Evolutionary conservation across 2,329 filamentous ascomycete genomes (phyloP), one percentile per base, ranked within the genome.

Genomic region (Fusarium floridanum): DNA sequence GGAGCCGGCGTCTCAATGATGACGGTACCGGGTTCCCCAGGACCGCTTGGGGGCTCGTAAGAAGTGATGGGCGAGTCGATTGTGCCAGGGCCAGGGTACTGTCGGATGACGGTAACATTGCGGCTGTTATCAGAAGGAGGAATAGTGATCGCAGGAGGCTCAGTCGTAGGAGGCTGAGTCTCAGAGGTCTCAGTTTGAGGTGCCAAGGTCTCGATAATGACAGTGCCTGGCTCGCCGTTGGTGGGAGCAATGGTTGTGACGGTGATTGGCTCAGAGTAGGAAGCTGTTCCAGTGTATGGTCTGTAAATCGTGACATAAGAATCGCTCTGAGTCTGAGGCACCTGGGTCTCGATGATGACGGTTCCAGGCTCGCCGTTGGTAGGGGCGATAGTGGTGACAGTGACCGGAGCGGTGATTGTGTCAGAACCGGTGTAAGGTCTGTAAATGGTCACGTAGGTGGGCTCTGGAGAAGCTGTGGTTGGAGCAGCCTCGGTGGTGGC

Each of bases 291-390:
- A n/a, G 71, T 72, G 36, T 74, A 59, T 17, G 71, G 71, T 37
- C 71, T 69, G 39, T 66, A 74, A 6, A 74, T 48, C 0, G 72
- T 75, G n/a, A 75, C 61, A 16, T 75, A 74, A 4, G 66, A 34
- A 12, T 53, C 27, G 27, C 27, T 53, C 48, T 53, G 48, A 20
- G 48, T 53, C 11, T 53, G 48, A 34, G 62, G 61, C 8, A 22
- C 32, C 53, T 64, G 63, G 22, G 67, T 71, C 22, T 71, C 69
- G 4, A 71, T 71, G 14, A 71, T 71, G 16, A 67, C 60, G 10
- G 65, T 67, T 32, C 65, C 65, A 2, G 65, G 65, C n/a, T 67
- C 27, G 11, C 60, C 65, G 2, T 39, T 50, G 7, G 59, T 48
- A 7, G 65, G 65, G 7, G 45, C 37, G 17, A 67, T 67, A 2